Evolutionary conservation across 2,329 filamentous ascomycete genomes (phyloP), one percentile per base, ranked within the genome.

Genomic region (Clonostachys rosea): DNA sequence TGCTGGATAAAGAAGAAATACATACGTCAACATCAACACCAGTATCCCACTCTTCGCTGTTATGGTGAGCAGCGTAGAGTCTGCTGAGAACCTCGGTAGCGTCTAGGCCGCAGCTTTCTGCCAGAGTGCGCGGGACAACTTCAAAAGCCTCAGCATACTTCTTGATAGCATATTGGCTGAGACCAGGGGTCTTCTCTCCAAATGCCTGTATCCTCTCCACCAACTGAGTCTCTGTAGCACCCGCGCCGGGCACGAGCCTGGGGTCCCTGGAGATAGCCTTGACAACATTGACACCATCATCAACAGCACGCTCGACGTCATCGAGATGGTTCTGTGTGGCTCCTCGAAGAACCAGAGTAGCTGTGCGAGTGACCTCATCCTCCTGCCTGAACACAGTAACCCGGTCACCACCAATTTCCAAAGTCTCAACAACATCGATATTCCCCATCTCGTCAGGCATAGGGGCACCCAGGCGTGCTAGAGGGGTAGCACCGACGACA

Each of bases 371-470:
- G 47, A 85, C 81, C 59, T 96, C 90, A 62, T 90, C 85, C 68
- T 99, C 94, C 77, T 99, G 94, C 60, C 95, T 81, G 82, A 99
- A 99, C 49, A 99, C 92, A 40, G 94, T 99, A 49, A 99, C 95
- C 52, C 94, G 87, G 75, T 99, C 94, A 58, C 94, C 94, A 54
- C 94, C 94, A 65, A 99, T 97, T 71, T 99, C 94, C 41, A 95
- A 79, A 2, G 95, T 97, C 79, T 99, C 94, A 34, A 99, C 94
- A 48, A 99, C 70, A 65, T 99, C 94, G 53, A 99, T 84, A 59
- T 73, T 87, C 54, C 94, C 94, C 91, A 96, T 97, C 78, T 99
- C 94, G 58, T 99, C 94, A n/a, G 95, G 94, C 94, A 99, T 99
- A 41, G 94, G 94, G 14, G 95, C 94, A 54, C 94, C 94, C 43